A percentile compares a stretch with the other conserved stretches of the same genome.
phyloP scores from a whole-genome alignment of 2,329 filamentous ascomycete genomes.

The Alternaria gaisen region DNA sequence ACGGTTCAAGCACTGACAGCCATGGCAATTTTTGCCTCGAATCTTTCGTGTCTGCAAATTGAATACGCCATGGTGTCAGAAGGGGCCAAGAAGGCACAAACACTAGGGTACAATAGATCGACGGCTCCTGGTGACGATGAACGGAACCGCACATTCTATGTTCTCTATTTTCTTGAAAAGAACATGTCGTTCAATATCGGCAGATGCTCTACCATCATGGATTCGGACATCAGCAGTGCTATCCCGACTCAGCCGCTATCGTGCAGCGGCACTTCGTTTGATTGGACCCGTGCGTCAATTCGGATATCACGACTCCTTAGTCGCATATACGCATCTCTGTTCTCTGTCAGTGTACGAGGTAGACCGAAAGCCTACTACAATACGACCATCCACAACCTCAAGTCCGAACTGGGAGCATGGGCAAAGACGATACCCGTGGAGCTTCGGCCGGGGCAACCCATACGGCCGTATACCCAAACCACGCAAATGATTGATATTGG shows the following conservation, averaged over 20 bases:
- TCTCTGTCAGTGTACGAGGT: not conserved
- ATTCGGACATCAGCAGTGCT: not conserved
- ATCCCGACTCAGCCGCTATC: conserved; percentile 31
- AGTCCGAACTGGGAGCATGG: not conserved
- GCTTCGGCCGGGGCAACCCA: not conserved
- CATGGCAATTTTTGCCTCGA: not conserved
- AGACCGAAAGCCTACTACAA: not conserved
- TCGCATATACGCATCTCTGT: conserved; percentile 1
- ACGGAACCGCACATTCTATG: conserved; percentile 51
- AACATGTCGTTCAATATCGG: conserved; percentile 42
- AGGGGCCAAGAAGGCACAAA: conserved; percentile 44
- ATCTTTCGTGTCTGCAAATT: not conserved
- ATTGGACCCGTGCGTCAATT: not conserved
- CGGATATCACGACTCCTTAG: not conserved
- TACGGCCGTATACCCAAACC: not conserved
- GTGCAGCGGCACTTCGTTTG: conserved; percentile 2
- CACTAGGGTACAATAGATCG: conserved; percentile 43
- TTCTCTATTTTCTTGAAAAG: conserved; percentile 54
- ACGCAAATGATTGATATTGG: not conserved
- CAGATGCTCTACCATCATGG: conserved; percentile 46
- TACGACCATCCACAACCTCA: not conserved
- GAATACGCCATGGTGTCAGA: not conserved
- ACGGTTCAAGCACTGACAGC: not conserved
- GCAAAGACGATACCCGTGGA: not conserved
- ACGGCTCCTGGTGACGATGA: conserved; percentile 18